phyloP scores from a whole-genome alignment of 2,329 filamentous ascomycete genomes.

The Elsinoe arachidis region DNA sequence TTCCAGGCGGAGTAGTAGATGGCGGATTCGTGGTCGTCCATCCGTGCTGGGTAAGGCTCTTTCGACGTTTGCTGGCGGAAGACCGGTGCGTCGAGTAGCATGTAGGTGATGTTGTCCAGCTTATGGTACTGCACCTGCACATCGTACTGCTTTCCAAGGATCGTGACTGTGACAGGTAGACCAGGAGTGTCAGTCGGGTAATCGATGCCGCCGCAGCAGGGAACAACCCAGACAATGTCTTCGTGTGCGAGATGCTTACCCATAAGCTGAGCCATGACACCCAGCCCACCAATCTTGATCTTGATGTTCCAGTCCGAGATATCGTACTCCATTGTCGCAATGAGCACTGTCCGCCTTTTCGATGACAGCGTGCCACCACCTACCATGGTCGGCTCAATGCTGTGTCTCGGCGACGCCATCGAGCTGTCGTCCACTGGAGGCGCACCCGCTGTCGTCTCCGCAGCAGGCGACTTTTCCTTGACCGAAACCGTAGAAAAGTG shows the following conservation, averaged over 20 bases:
- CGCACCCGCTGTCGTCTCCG: neutral
- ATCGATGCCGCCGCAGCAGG: conserved; percentile 52
- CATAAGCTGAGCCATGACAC: conserved; percentile 64
- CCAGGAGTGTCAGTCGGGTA: conserved; percentile 53
- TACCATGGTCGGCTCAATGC: neutral
- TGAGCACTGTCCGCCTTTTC: conserved; percentile 48
- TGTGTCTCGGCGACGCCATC: neutral
- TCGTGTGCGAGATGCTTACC: conserved; percentile 56
- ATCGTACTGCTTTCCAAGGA: conserved; percentile 52
- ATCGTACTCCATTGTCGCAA: conserved; percentile 65
- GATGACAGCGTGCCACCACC: neutral
- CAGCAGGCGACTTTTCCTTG: neutral
- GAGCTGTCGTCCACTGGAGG: neutral
- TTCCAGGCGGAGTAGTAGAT: conserved; percentile 66
- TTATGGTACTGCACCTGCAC: conserved; percentile 57
- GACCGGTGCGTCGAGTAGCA: conserved; percentile 57
- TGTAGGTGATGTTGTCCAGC: conserved; percentile 58
- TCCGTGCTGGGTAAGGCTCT: conserved; percentile 57
- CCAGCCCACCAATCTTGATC: conserved; percentile 62
- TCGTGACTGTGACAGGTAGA: conserved; percentile 53
- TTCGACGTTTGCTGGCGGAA: conserved; percentile 56
- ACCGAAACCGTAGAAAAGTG: neutral
- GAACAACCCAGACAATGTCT: conserved; percentile 51
- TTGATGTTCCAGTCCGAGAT: conserved; percentile 63
- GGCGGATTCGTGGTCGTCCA: conserved; percentile 61